phyloP scores from a whole-genome alignment of 306 rosid species.

The peach (Prunus persica) region Prunus_persica_NCBIv2 NC_034009.1:10662501-10663000 shows the following conservation, averaged over 20 bases:
- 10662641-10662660: too few relatives aligned
- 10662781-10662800: neutral
- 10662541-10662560: neutral
- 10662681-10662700: neutral
- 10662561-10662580: neutral
- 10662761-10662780: neutral
- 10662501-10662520: neutral
- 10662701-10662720: neutral
- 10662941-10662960: slow-evolving; percentile 96
- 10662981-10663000: slow-evolving; percentile 95
- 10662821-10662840: neutral
- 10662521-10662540: neutral
- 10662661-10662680: neutral
- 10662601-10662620: too few relatives aligned
- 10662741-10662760: neutral
- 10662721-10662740: neutral
- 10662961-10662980: slow-evolving; percentile 99
- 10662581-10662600: too few relatives aligned
- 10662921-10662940: slow-evolving; percentile 99
- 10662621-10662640: too few relatives aligned
- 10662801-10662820: neutral
- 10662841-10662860: neutral
- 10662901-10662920: slow-evolving; percentile 43
- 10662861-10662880: neutral
- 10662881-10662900: neutral